Evolutionary conservation across 208 protist genomes (phyloP).

Genomic region (Crithidia thermophila): DNA sequence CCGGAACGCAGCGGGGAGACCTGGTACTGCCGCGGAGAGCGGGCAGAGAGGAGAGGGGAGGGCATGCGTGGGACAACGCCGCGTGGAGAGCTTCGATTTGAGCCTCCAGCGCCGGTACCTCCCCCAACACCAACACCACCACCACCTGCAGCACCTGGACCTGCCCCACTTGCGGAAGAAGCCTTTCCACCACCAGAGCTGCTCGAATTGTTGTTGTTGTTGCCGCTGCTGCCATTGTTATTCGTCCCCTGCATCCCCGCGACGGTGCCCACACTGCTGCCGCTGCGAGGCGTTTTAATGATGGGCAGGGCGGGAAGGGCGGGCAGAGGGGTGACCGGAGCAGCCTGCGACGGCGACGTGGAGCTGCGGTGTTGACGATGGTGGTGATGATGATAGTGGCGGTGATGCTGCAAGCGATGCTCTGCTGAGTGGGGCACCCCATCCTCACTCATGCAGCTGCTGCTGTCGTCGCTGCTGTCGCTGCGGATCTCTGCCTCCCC

Average conservation of each 20-base stretch:
- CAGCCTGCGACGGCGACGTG: neutral
- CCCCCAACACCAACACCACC: neutral
- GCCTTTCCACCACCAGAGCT: neutral
- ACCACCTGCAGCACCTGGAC: neutral
- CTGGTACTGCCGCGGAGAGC: conserved; percentile 1
- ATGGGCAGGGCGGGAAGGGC: neutral
- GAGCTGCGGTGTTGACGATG: neutral
- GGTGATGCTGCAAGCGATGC: too few species aligned
- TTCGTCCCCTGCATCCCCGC: too few species aligned
- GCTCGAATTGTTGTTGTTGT: too few species aligned
- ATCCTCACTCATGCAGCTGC: too few species aligned
- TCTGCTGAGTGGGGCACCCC: too few species aligned
- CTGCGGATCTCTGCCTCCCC: neutral
- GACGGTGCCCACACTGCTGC: too few species aligned
- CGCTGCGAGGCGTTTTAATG: conserved; percentile 2
- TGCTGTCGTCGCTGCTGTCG: neutral
- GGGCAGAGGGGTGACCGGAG: neutral
- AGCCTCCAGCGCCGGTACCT: neutral
- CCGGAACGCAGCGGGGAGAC: neutral
- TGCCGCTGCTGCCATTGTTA: neutral
- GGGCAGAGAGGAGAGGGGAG: conserved; percentile 9
- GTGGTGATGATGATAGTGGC: neutral
- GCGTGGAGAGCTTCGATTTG: conserved; percentile 5
- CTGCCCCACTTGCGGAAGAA: too few species aligned
- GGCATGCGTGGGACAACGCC: conserved; percentile 10